These are phyloP conservation scores for Begonia fuchsioides DNA, from an alignment of 306 rosid species.

Conservation along the genomic window DNA sequence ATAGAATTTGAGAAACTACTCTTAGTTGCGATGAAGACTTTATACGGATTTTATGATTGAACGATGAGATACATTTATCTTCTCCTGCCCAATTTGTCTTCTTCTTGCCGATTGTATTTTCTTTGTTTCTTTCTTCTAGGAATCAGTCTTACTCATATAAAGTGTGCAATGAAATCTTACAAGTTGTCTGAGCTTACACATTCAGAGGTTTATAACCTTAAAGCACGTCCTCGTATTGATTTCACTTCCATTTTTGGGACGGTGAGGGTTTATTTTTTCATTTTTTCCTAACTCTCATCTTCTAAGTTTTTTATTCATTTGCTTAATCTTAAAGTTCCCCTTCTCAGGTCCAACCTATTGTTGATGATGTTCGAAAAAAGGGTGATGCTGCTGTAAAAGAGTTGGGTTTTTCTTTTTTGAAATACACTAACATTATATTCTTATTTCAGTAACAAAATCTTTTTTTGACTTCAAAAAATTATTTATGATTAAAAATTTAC, in stretches of 20 bases:
- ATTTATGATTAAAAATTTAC: slow-evolving; percentile 2
- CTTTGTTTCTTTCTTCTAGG: slow-evolving; percentile 13
- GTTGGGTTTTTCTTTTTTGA: slow-evolving; percentile 20
- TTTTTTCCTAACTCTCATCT: background rate
- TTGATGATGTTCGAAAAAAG: slow-evolving; percentile 60
- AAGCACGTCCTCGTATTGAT: slow-evolving; percentile 85
- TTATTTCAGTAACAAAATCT: background rate
- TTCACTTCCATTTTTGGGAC: slow-evolving; percentile 71
- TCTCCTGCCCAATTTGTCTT: background rate
- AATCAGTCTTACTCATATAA: slow-evolving; percentile 20
- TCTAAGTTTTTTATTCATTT: background rate
- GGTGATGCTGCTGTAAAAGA: slow-evolving; percentile 81
- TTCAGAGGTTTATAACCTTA: slow-evolving; percentile 49
- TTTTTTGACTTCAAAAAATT: background rate
- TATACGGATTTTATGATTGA: no score
- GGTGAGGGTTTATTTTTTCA: slow-evolving; percentile 16
- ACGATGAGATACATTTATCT: background rate
- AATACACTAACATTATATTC: background rate
- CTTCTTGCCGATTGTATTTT: slow-evolving; percentile 1
- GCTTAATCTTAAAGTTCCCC: background rate
- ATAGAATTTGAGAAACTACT: no score
- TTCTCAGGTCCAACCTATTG: slow-evolving; percentile 83
- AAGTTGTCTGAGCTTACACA: slow-evolving; percentile 52
- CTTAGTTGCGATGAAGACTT: no score
- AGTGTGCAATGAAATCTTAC: slow-evolving; percentile 62